A percentile compares a stretch with the other conserved stretches of the same genome.
These are phyloP conservation scores for Blumeria graminis DNA, from an alignment of 2,329 filamentous ascomycete species.

Conservation along the genomic window DNA sequence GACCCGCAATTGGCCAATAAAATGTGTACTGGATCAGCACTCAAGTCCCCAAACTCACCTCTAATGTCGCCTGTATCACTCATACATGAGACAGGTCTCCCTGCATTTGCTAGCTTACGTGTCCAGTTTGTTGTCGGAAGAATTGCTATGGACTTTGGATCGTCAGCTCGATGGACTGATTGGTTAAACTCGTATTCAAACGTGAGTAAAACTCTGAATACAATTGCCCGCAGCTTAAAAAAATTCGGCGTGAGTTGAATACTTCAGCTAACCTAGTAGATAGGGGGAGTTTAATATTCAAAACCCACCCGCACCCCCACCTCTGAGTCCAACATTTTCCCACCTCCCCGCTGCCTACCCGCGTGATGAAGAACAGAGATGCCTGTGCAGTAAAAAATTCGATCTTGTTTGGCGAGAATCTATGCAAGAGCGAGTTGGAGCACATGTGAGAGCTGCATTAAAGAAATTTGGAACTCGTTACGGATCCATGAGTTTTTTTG, in stretches of 20 bases:
- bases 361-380: slow-evolving; percentile 10
- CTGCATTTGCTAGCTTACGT: not conserved
- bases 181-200: not conserved
- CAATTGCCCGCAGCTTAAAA: too few relatives aligned
- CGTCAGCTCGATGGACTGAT: not conserved
- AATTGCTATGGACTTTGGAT: not conserved
- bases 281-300: slow-evolving; percentile 16
- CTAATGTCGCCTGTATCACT: not conserved
- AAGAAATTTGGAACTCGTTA: slow-evolving; percentile 11
- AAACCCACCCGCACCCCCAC: slow-evolving; percentile 15
- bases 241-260: not conserved
- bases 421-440: slow-evolving; percentile 6
- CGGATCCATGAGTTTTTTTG: slow-evolving; percentile 16
- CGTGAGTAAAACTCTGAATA: not conserved
- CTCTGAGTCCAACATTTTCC: slow-evolving; percentile 8
- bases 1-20: not conserved
- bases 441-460: slow-evolving; percentile 9
- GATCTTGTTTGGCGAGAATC: slow-evolving; percentile 9
- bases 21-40: not conserved
- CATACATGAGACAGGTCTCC: not conserved
- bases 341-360: slow-evolving; percentile 14
- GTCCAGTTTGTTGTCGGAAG: slow-evolving; percentile 1
- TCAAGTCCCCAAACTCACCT: not conserved
- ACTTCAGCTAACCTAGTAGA: not conserved
- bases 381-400: slow-evolving; percentile 7